A percentile compares a stretch with the other conserved stretches of the same genome.
Evolutionary conservation across 192 early-diverging fungal genomes (phyloP).

Genomic region (Rhizoclosmatium sp.): DNA sequence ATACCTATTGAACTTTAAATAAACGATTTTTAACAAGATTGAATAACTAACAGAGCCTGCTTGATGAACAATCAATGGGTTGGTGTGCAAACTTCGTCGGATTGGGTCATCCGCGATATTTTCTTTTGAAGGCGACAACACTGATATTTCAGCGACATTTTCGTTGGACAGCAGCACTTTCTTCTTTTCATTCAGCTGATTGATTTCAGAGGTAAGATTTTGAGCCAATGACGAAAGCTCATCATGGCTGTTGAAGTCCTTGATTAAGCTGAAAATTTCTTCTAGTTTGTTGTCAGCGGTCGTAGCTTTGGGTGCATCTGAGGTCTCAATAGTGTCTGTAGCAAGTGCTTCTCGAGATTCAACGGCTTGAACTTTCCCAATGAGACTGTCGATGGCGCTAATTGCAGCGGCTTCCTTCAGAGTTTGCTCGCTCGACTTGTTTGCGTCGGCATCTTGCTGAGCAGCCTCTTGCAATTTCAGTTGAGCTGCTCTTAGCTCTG

Average conservation of each 20-base stretch:
- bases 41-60: not conserved
- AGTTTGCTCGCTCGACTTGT: not conserved
- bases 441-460: not conserved
- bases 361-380: constrained; percentile 14
- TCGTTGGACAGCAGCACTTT: constrained; percentile 27
- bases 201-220: constrained; percentile 29
- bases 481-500: constrained; percentile 13
- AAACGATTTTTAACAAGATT: not conserved
- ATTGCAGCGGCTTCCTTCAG: constrained; percentile 3
- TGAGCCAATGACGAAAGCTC: constrained; percentile 23
- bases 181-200: constrained; percentile 33
- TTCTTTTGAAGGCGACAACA: not conserved
- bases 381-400: not conserved
- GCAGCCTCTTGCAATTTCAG: constrained; percentile 7
- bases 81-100: constrained; percentile 1
- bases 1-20: not conserved
- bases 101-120: not conserved
- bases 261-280: constrained; percentile 35
- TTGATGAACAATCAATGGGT: not conserved
- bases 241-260: constrained; percentile 37
- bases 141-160: constrained; percentile 6
- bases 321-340: not conserved
- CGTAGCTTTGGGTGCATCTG: not conserved
- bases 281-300: constrained; percentile 31
- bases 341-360: not conserved